Conservation (phyloP, 305 asterid genomes). For the Vinca major region DNA sequence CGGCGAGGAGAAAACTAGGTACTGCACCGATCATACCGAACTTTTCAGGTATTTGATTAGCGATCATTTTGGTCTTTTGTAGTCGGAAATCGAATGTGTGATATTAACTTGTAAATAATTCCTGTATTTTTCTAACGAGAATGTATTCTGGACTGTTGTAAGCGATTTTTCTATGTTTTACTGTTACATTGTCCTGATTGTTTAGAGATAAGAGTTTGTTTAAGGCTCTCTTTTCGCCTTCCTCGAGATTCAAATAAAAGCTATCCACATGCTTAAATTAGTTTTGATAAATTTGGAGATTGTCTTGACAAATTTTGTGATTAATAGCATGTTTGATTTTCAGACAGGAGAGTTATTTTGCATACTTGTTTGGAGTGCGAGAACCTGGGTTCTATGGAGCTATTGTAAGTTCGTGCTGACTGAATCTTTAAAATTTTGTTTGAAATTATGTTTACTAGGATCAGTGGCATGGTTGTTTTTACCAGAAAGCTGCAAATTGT, state of each 20-base stretch:
- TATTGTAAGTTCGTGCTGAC: constrained; percentile 49
- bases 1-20: constrained; percentile 77
- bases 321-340: constrained; percentile 17
- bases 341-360: constrained; percentile 96
- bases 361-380: constrained; percentile 93
- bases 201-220: not conserved
- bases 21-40: constrained; percentile 80
- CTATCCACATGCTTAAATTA: not conserved
- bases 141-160: not conserved
- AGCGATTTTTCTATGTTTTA: constrained; percentile 8
- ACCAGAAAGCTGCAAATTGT: not conserved
- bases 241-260: not conserved
- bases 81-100: not conserved
- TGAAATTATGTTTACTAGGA: not conserved
- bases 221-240: not conserved
- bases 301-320: constrained; percentile 18
- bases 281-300: not conserved
- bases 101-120: not conserved
- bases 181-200: not conserved
- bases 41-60: constrained; percentile 50
- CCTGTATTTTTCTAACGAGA: not conserved
- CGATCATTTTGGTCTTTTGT: not conserved
- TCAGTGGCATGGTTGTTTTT: not conserved
- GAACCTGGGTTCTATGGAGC: constrained; percentile 97
- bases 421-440: constrained; percentile 13